Conservation (phyloP, 2,329 filamentous ascomycete species). For the Arachnopeziza araneosa region DNA sequence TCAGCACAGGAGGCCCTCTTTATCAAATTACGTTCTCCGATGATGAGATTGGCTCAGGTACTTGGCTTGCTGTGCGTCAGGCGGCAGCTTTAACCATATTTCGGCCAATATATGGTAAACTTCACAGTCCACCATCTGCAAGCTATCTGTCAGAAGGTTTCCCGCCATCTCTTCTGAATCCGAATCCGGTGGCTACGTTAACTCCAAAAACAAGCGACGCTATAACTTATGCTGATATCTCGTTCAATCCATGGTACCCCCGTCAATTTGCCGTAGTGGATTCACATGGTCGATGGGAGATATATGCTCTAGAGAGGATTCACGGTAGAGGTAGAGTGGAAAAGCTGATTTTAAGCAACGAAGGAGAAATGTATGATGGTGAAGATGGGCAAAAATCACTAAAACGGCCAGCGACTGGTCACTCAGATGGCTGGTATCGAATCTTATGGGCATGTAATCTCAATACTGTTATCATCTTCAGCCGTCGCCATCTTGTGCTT, state of each 20-base stretch:
- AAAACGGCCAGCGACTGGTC: slow-evolving; percentile 1
- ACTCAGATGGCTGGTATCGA: slow-evolving; percentile 41
- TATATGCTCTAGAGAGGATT: slow-evolving; percentile 49
- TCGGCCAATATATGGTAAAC: slow-evolving; percentile 27
- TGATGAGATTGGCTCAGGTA: slow-evolving; percentile 30
- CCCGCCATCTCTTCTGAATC: slow-evolving; percentile 46
- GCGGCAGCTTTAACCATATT: slow-evolving; percentile 38
- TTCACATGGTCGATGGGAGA: slow-evolving; percentile 57
- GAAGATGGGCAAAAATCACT: slow-evolving; percentile 3
- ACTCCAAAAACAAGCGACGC: slow-evolving; percentile 47
- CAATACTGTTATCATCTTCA: slow-evolving; percentile 41
- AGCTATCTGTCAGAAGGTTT: slow-evolving; percentile 10
- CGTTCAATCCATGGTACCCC: slow-evolving; percentile 57
- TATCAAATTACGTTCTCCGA: slow-evolving; percentile 42
- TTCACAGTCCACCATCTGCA: slow-evolving; percentile 5
- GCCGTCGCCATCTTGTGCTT: slow-evolving; percentile 30
- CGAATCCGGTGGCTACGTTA: slow-evolving; percentile 51
- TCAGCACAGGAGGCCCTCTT: slow-evolving; percentile 37
- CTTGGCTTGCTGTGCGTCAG: slow-evolving; percentile 43
- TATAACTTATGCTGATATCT: slow-evolving; percentile 53
- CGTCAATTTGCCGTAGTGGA: slow-evolving; percentile 64
- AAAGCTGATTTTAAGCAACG: slow-evolving; percentile 17
- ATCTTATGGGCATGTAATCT: slow-evolving; percentile 43
- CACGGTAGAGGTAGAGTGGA: slow-evolving; percentile 9
- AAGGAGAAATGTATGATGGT: slow-evolving; percentile 23